Evolutionary conservation across 2,329 filamentous ascomycete species (phyloP), one percentile per base, ranked within the genome.

Genomic region (Plenodomus biglobosus): DNA sequence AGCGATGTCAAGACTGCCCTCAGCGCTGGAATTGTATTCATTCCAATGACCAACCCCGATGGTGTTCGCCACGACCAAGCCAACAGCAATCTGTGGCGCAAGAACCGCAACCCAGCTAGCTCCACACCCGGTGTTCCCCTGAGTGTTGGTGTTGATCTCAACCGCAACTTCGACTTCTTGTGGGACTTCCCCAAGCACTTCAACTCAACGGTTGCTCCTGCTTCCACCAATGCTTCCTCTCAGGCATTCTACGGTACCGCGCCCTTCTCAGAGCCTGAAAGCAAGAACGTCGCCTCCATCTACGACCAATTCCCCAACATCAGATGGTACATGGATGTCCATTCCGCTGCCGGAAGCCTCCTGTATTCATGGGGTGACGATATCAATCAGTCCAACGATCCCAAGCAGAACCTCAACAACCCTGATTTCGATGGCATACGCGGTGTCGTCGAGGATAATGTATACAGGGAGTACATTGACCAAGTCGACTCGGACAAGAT

Each of bases 341-440:
- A 85, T 72, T 82, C 80, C 3, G 79, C 73, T 38, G 73, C 74
- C 1, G 80, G 78, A 7, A 72, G 75, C 7, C 67, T 84, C n/a
- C 68, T 84, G 10, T 83, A 83, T 62, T 75, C 72, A 35, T 84
- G 81, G 81, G 81, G 82, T 21, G 78, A 80, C 59, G 80, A 84
- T 55, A 70, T 76, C 44, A 71, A 78, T 52, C 81, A 84, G 62
- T 69, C 69, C 32, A 68, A 64, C 1, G 72, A 77, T 36, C 64
- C 75, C 0, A 62, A 56, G 50, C 78, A 80, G 70, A 83, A 75
- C 65, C 80, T 82, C 56, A 63, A 73, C 42, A 84, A 83, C 71
- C 46, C 71, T 2, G 64, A 71, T 8, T 85, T 78, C 52, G 76
- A 84, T 51, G 75, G 75, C 40, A 73, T 75, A 37, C 77, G 81